Evolutionary conservation across 1,139 yeast genomes (phyloP), one percentile per base, ranked within the genome.

Genomic region (Pichia sp.): DNA sequence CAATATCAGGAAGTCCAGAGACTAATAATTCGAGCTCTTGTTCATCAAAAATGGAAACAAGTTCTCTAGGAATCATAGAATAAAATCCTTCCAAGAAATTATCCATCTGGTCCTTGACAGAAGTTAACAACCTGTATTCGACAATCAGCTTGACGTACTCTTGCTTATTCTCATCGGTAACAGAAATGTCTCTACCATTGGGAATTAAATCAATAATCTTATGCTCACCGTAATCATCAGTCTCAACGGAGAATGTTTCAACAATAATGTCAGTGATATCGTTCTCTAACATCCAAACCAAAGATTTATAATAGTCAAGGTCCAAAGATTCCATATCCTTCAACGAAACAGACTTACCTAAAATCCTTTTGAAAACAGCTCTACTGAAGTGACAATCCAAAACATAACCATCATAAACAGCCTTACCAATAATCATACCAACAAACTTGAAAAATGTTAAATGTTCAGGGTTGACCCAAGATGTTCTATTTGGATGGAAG

Each of bases 241-340:
- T 74, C 52, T 88, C 97, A 26, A 91, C 86, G 8, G 94, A 80
- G 55, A 93, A 91, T 14, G 94, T 88, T 58, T 93, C 98, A n/a
- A 91, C 88, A 37, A 93, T 85, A 24, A 93, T 82, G 58, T 88
- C 98, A 1, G 98, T 93, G 38, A 93, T 91, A 58, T 82, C 96
- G 60, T 93, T 91, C 50, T 91, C 96, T 40, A 93, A 65, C 84
- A 93, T 93, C 99, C 99, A 93, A 53, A 81, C 72, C 52, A 93
- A 63, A 2, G 96, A 85, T 59, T 88, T 88, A 64, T 82, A 87
- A 56, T 91, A 93, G 45, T 87, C 96, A 41, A 87, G 68, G 58
- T 93, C 99, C 46, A 93, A 66, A 1, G 93, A 83, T 58, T 91
- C 98, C 91, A 93, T 83, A 54, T 93, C 99, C 51, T 85, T 86